Conservation (phyloP, 23 red algal genomes). For the Gracilaria gracilis region DNA sequence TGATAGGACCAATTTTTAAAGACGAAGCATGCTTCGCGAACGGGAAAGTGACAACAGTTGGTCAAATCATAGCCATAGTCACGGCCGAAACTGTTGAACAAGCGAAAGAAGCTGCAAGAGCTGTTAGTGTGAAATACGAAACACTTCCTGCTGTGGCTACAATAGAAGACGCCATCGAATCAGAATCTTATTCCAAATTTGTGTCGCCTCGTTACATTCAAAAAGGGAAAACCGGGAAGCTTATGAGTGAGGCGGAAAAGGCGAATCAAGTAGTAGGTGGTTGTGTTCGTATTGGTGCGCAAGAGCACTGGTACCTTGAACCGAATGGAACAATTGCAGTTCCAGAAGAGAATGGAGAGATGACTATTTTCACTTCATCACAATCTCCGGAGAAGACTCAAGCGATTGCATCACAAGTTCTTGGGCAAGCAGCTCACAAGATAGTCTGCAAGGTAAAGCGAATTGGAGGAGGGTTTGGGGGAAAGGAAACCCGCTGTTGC, state of each 20-base stretch:
- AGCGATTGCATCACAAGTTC: conserved; percentile 62
- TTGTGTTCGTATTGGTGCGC: conserved; percentile 83
- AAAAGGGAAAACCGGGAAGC: conserved; percentile 48
- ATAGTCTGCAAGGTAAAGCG: conserved; percentile 80
- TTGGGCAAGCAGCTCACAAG: conserved; percentile 72
- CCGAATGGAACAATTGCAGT: conserved; percentile 75
- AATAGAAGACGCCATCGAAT: conserved; percentile 77
- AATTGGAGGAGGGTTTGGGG: conserved; percentile 89
- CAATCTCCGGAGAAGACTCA: conserved; percentile 83
- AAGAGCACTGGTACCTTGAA: conserved; percentile 94
- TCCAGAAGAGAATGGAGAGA: conserved; percentile 78
- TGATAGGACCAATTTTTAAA: conserved; percentile 41
- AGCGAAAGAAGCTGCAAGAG: conserved; percentile 58
- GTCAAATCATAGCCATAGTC: conserved; percentile 79
- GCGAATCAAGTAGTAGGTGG: conserved; percentile 28
- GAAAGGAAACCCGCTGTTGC: conserved; percentile 83
- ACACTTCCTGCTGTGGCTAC: conserved; percentile 70
- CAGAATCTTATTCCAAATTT: conserved; percentile 37
- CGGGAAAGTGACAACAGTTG: conserved; percentile 69
- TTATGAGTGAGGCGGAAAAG: conserved; percentile 12
- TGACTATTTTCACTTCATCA: conserved; percentile 67
- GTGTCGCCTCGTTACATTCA: conserved; percentile 46
- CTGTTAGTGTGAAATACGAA: conserved; percentile 72
- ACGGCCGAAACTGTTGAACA: conserved; percentile 66
- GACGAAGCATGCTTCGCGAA: conserved; percentile 85